Evolutionary conservation across 306 rosid species (phyloP), one percentile per base, ranked within the genome.

Genomic region (Cucurbita maxima): DNA sequence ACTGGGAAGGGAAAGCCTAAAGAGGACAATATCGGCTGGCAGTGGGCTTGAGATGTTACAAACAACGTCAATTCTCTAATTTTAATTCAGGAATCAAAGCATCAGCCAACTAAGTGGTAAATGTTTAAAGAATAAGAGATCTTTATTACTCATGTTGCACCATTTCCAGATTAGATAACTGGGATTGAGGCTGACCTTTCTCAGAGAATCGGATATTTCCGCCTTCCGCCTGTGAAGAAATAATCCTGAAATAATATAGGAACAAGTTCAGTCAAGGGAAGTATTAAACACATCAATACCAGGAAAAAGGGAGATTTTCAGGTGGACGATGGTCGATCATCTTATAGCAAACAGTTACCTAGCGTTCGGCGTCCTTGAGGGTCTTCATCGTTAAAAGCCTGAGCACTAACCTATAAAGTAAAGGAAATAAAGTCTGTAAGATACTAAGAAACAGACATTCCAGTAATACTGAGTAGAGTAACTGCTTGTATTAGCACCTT

Each of bases 331-430:
- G 13, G 60, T 54, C 58, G 60, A 61, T 62, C 69, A 72, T 61
- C 60, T 70, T 18, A 69, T 58, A 76, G 75, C 70, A 61, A 79
- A 79, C 71, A 59, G 75, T 71, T 86, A 94, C 99, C 99, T 36
- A 94, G 91, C 53, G 95, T 94, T 53, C 97, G 86, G 64, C 92
- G 88, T 77, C 99, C 96, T 85, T 86, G 96, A 76, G 92, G 95
- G 73, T 94, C 99, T 81, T 94, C 99, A 76, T 94, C 97, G 74
- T 90, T 87, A 80, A 87, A 94, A 78, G 99, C 97, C 86, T 94
- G 99, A 75, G 88, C 96, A 60, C 96, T 94, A 79, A 94, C 95
- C 99, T 94, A 82, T 50, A 63, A 77, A 84, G 77, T 60, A 19
- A 81, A 80, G 76, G 76, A 64, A 84, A 57, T 75, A 59, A 76